These are phyloP conservation scores for Fagopyrum tataricum DNA, from an alignment of 148 eudicot species.

Conservation along the genomic window DNA sequence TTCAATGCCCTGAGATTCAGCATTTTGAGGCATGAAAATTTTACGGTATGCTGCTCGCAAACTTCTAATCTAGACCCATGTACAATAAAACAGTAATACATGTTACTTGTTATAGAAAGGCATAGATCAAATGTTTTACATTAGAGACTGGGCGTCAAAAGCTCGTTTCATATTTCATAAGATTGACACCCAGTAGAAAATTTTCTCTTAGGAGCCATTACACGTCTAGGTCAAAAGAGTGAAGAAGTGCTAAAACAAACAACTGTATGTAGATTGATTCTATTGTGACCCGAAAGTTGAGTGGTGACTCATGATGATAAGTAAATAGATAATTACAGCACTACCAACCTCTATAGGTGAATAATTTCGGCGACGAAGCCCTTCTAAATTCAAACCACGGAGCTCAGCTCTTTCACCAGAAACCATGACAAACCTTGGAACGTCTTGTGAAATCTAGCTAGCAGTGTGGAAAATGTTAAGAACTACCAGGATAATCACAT, in stretches of 20 bases:
- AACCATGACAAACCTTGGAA: slow-evolving; percentile 83
- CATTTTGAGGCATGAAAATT: slow-evolving; percentile 64
- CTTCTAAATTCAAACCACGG: slow-evolving; percentile 88
- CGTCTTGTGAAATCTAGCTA: slow-evolving; percentile 82
- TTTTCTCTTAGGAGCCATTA: background rate
- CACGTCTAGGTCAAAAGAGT: background rate
- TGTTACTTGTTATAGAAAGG: background rate
- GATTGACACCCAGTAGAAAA: background rate
- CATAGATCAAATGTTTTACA: background rate
- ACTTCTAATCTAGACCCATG: slow-evolving; percentile 59
- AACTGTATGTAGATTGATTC: no score
- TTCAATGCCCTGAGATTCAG: slow-evolving; percentile 51
- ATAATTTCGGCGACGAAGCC: slow-evolving; percentile 74
- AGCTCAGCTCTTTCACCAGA: slow-evolving; percentile 94
- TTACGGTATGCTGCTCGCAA: slow-evolving; percentile 81
- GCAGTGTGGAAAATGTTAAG: background rate
- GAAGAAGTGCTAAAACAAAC: background rate
- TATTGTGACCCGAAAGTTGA: no score
- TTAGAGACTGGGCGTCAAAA: background rate
- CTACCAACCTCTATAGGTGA: slow-evolving; percentile 58
- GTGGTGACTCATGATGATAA: no score
- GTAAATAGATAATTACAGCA: background rate
- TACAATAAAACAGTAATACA: background rate
- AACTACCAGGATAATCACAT: background rate
- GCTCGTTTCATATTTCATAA: no score